Base-by-base conservation (phyloP, 306 rosid genomes). In the Pyrus betulifolia region DNA sequence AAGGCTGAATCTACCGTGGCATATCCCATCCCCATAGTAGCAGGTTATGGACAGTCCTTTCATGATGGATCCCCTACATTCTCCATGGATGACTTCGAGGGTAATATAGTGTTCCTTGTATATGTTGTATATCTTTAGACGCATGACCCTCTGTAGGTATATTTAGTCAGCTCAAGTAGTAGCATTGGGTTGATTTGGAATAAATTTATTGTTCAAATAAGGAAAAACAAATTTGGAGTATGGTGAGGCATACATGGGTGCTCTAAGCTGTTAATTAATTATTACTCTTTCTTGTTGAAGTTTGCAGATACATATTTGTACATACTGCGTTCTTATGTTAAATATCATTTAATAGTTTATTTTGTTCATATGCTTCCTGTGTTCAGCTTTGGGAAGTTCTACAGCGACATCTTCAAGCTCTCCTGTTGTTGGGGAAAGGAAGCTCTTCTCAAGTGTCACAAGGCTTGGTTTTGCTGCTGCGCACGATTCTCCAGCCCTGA, bases 61-160 rank as follows among this genome's bases (percentile, higher is more conserved):
- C 85, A 25, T 33, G 83, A 81, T 59, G 85, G 82, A 70, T 65
- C 87, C 73, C 97, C 97, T 9, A 71, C 79, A 2, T 93, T 92
- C 87, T 92, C 98, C 81, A 79, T 95, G 88, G 96, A 90, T 85
- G 97, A 95, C 85, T 95, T 95, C 73, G 96, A 89, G 87, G 97
- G 98, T 95, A 86, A 84, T 76, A 38, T 75, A 46, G 19, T 75
- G n/a, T n/a, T 31, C 19, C 66, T 28, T 57, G 42, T 55, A 35
- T 35, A 22, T 31, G 30, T 14, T 75, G 33, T 23, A 57, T 15
- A 31, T 62, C 23, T 17, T 1, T 23, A 76, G 30, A 17, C n/a
- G 23, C 52, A 57, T 4, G 5, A 21, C 42, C 27, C 35, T 13
- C n/a, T 44, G 15, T 35, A 21, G 33, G n/a, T 30, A 19, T 18